Evolutionary conservation across 2,329 filamentous ascomycete species (phyloP).

Genomic region (Aureobasidium musti): DNA sequence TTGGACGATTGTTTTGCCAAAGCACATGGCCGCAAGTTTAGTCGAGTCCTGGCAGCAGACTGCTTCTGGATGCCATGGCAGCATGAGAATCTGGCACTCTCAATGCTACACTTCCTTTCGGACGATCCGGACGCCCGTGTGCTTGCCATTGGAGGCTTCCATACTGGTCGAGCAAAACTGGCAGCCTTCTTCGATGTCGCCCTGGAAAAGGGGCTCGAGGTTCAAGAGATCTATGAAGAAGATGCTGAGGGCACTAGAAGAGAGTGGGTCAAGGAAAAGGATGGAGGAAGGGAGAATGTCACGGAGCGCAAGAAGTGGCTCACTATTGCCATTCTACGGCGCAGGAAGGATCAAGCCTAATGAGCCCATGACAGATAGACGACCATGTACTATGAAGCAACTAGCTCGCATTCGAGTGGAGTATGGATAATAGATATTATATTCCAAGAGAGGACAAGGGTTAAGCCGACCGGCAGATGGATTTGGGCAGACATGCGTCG

Average conservation of each 20-base stretch:
- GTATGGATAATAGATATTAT: neutral
- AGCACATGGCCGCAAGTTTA: conserved; percentile 51
- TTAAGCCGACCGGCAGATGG: conserved; percentile 4
- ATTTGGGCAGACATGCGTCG: conserved; percentile 17
- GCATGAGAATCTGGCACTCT: conserved; percentile 65
- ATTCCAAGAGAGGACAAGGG: neutral
- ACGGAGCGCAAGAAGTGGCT: conserved; percentile 69
- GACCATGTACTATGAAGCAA: neutral
- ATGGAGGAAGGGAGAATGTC: conserved; percentile 63
- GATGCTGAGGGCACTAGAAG: conserved; percentile 65
- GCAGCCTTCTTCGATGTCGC: conserved; percentile 65
- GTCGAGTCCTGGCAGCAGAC: conserved; percentile 68
- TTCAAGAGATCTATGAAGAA: conserved; percentile 69
- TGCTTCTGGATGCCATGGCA: conserved; percentile 75
- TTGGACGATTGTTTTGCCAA: conserved; percentile 47
- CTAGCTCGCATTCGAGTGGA: neutral
- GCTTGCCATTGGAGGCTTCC: conserved; percentile 70
- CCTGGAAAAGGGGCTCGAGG: conserved; percentile 54
- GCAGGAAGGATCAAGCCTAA: neutral
- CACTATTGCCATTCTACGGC: conserved; percentile 55
- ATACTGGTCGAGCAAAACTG: conserved; percentile 68
- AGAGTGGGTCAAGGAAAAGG: conserved; percentile 57
- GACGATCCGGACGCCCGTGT: conserved; percentile 52
- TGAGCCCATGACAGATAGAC: neutral
- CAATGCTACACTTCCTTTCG: conserved; percentile 64